Conservation (phyloP, 352 stramenopile genomes). For the Phytophthora pini region DNA sequence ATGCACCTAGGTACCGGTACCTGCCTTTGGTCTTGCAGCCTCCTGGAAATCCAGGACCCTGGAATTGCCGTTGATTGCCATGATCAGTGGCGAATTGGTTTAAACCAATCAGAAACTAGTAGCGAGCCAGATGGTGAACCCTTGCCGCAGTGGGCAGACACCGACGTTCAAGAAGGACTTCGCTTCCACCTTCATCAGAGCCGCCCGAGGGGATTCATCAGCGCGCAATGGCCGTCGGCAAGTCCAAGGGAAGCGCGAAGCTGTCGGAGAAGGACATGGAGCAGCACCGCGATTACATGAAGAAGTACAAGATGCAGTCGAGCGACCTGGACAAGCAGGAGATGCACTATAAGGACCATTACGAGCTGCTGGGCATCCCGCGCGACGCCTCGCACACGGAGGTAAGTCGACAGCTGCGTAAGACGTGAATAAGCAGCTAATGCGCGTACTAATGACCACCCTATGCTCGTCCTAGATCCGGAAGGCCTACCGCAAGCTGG, state of each 20-base stretch:
- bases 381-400: conserved; percentile 74
- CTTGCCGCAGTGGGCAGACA: conserved; percentile 10
- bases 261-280: conserved; percentile 81
- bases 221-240: conserved; percentile 15
- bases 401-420: conserved; percentile 28
- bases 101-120: not conserved
- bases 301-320: conserved; percentile 88
- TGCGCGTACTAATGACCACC: conserved; percentile 5
- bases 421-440: not conserved
- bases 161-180: conserved; percentile 10
- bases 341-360: conserved; percentile 84
- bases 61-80: not conserved
- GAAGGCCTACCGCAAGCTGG: conserved; percentile 88
- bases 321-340: conserved; percentile 60
- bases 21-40: too few relatives aligned
- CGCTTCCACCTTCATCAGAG: not conserved
- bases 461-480: conserved; percentile 83
- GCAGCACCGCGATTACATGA: conserved; percentile 89
- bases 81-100: not conserved
- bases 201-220: not conserved
- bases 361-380: conserved; percentile 68
- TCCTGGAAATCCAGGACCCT: not conserved
- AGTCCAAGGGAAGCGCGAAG: conserved; percentile 29
- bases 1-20: too few relatives aligned
- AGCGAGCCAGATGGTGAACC: conserved; percentile 19